Evolutionary conservation across 805 yeast species (phyloP).

Genomic region (Nakazawaea holstii): DNA sequence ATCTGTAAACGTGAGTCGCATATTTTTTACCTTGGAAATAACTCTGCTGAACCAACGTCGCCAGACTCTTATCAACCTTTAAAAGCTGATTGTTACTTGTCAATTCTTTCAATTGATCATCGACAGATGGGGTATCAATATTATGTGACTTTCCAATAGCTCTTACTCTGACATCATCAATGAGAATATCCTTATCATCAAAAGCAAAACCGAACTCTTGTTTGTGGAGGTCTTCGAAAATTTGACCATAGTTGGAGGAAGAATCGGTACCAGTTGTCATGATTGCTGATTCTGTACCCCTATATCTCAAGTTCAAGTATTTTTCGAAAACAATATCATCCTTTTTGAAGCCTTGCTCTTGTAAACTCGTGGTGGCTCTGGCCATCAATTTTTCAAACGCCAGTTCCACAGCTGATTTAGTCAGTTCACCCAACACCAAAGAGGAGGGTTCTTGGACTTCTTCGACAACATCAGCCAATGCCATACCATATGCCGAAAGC

Average conservation of each 20-base stretch:
- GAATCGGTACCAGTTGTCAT: slow-evolving; percentile 38
- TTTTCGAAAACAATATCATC: slow-evolving; percentile 49
- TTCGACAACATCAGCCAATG: slow-evolving; percentile 78
- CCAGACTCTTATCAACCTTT: slow-evolving; percentile 21
- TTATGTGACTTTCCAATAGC: slow-evolving; percentile 59
- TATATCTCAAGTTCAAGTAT: slow-evolving; percentile 72
- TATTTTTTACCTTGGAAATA: slow-evolving; percentile 51
- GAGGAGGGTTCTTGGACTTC: slow-evolving; percentile 76
- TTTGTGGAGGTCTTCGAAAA: slow-evolving; percentile 50
- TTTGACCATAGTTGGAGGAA: slow-evolving; percentile 26
- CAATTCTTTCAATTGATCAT: slow-evolving; percentile 45
- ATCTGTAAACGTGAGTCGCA: slow-evolving; percentile 48
- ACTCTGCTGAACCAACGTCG: slow-evolving; percentile 36
- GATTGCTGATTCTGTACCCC: slow-evolving; percentile 85
- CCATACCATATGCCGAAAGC: slow-evolving; percentile 84
- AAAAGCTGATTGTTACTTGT: slow-evolving; percentile 16
- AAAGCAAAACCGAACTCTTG: slow-evolving; percentile 72
- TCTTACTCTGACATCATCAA: slow-evolving; percentile 71
- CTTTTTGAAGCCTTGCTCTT: slow-evolving; percentile 47
- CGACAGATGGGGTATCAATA: slow-evolving; percentile 36
- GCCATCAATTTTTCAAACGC: slow-evolving; percentile 40
- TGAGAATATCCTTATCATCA: slow-evolving; percentile 49
- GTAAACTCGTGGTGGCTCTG: slow-evolving; percentile 36
- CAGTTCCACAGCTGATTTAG: slow-evolving; percentile 28
- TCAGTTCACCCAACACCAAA: slow-evolving; percentile 28